Base-by-base conservation (phyloP, 352 stramenopile genomes). In the Phytopythium sindhum region DNA sequence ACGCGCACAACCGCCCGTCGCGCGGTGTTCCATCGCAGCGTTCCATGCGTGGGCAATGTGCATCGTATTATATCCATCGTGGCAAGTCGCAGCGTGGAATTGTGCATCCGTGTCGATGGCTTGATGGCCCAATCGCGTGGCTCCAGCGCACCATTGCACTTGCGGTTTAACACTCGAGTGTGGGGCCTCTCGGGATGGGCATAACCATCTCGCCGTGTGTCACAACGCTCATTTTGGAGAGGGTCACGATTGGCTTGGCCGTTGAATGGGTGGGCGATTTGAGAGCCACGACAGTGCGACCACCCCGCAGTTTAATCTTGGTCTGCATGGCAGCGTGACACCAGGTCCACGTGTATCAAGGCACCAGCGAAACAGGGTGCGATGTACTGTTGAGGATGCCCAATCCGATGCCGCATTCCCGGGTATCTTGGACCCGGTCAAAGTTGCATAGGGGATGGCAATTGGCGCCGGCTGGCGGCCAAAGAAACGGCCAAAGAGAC, bases 131-230 rank as follows among this genome's bases (percentile, higher is more conserved):
- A 58, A 58, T 58, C 31, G 21, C 33, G 31, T 33, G 52, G 52
- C 52, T 58, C 52, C 52, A 58, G 8, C 52, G 52, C 52, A 58
- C 17, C 51, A 41, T 15, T 8, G 8, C 15, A 33, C 8, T 15
- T 31, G 21, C 23, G 17, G 52, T 57, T 57, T 57, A 57, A 57
- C 52, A 28, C 52, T 12, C 6, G 31, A 48, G 42, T 26, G 44
- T 11, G 44, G 26, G 29, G 28, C 24, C 15, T 21, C 4, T 19
- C 48, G 51, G 52, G 33, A 35, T 57, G 28, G 29, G 31, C 28
- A 26, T 17, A 28, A 23, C 21, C 48, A 35, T 21, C 42, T 9
- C 41, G 41, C 42, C 42, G 44, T 28, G n/a, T 29, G 44, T 51
- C 11, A 23, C 44, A 29, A 51, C 7, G 12, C 47, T 11, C 39